Evolutionary conservation across 2,329 filamentous ascomycete genomes (phyloP).

Genomic region (Aulographum hederae): DNA sequence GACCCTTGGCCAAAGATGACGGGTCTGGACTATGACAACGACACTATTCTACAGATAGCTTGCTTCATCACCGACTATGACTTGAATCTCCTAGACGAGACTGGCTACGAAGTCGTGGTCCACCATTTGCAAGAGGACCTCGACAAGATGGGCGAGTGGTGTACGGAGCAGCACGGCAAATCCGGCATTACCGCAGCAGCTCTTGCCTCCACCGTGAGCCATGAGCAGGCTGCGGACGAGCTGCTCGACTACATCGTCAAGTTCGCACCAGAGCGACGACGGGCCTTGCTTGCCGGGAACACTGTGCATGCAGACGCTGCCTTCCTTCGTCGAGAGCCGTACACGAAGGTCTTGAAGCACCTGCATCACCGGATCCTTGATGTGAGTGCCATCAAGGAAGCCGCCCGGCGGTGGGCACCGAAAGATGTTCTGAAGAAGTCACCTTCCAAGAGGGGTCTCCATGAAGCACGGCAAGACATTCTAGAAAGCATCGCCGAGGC

Average conservation of each 20-base stretch:
- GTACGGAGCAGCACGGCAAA: constrained; percentile 56
- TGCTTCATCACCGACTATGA: constrained; percentile 77
- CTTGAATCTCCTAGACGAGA: constrained; percentile 55
- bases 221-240: constrained; percentile 50
- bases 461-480: constrained; percentile 79
- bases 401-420: constrained; percentile 61
- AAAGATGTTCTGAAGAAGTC: constrained; percentile 39
- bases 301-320: constrained; percentile 78
- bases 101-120: constrained; percentile 65
- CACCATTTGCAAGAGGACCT: constrained; percentile 54
- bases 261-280: constrained; percentile 46
- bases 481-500: constrained; percentile 91
- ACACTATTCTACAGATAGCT: constrained; percentile 80
- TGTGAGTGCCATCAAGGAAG: constrained; percentile 85
- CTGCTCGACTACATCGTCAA: constrained; percentile 64
- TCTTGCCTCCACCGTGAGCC: constrained; percentile 51
- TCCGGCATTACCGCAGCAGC: constrained; percentile 71
- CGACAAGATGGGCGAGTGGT: constrained; percentile 78
- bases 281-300: constrained; percentile 71
- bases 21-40: constrained; percentile 56
- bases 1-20: constrained; percentile 55
- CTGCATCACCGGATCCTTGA: constrained; percentile 85
- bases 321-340: constrained; percentile 62
- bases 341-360: constrained; percentile 52
- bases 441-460: constrained; percentile 56